phyloP scores from a whole-genome alignment of 177 flowering plant species.

The Vitis hybrid region DNA sequence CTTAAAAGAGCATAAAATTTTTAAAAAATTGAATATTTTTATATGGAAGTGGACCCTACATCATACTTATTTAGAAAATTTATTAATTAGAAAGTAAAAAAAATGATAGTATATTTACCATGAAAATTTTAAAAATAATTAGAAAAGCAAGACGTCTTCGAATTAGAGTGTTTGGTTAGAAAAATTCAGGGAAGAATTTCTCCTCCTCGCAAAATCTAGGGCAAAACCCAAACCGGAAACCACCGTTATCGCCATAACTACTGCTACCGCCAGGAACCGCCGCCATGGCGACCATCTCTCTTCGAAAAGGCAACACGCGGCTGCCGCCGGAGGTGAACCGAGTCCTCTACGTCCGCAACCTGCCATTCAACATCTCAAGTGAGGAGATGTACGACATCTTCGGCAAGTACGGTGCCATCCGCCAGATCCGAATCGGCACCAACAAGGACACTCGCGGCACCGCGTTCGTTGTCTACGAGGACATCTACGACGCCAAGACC shows the following conservation, averaged over 20 bases:
- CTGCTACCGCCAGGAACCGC: too few species aligned
- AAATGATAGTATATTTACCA: too few species aligned
- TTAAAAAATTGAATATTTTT: too few species aligned
- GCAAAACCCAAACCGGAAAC: not conserved
- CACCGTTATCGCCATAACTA: not conserved
- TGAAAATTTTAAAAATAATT: too few species aligned
- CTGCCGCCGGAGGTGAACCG: conserved; percentile 95
- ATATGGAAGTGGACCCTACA: too few species aligned
- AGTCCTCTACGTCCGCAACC: conserved; percentile 83
- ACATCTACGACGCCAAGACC: conserved; percentile 94
- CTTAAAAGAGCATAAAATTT: too few species aligned
- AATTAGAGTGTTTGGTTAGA: too few species aligned
- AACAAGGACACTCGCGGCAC: conserved; percentile 94
- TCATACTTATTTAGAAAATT: too few species aligned
- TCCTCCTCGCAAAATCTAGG: too few species aligned
- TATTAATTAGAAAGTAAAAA: too few species aligned
- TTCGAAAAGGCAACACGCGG: conserved; percentile 88
- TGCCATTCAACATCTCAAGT: conserved; percentile 92
- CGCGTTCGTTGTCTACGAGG: conserved; percentile 97
- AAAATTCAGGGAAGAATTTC: too few species aligned
- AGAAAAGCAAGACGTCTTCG: too few species aligned
- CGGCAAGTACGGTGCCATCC: conserved; percentile 94
- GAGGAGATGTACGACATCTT: conserved; percentile 99
- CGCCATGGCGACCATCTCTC: conserved; percentile 65
- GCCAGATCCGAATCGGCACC: conserved; percentile 86